Evolutionary conservation across 2,329 filamentous ascomycete species (phyloP), one percentile per base, ranked within the genome.

Genomic region (Ophiostoma australiae): DNA sequence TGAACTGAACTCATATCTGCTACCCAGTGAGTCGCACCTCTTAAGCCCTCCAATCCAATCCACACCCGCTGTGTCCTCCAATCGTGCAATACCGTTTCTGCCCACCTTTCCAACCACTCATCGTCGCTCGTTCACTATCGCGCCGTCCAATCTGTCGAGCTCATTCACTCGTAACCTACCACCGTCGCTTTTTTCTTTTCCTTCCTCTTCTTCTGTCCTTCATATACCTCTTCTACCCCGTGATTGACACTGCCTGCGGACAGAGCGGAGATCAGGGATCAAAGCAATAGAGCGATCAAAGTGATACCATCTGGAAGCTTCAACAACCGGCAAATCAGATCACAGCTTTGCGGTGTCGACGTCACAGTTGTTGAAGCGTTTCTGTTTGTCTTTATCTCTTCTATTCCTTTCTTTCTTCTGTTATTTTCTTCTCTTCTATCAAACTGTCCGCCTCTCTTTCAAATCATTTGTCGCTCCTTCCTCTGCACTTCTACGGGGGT

Each of bases 181-280:
- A 35, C 61, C 33, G 20, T 39, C 44, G 5, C 20, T 20, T 48
- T 17, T 65, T 17, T 33, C 61, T 20, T 63, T 35, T 35, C 61
- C 17, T 37, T n/a, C 11, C 27, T 4, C 7, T 37, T n/a, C 17
- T 48, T 20, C 44, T 20, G 20, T 48, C 5, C 44, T 8, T 17
- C 6, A 3, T 35, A 2, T 37, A 11, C 58, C 31, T 33, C 31
- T 33, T 31, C 75, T 73, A 80, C 86, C 85, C 86, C 84, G 84
- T 87, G 85, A 87, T 85, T 79, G 73, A 75, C 72, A 72, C 75
- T 74, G 72, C 75, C 82, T 83, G 82, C 82, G 81, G 81, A 82
- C 70, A n/a, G 48, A n/a, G 37, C 68, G 44, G 67, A 55, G 39
- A 68, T 41, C n/a, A 27, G 58, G 7, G 75, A 74, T 76, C 76